Evolutionary conservation across 305 asterid genomes (phyloP), one percentile per base, ranked within the genome.

Genomic region (Striga hermonthica): DNA sequence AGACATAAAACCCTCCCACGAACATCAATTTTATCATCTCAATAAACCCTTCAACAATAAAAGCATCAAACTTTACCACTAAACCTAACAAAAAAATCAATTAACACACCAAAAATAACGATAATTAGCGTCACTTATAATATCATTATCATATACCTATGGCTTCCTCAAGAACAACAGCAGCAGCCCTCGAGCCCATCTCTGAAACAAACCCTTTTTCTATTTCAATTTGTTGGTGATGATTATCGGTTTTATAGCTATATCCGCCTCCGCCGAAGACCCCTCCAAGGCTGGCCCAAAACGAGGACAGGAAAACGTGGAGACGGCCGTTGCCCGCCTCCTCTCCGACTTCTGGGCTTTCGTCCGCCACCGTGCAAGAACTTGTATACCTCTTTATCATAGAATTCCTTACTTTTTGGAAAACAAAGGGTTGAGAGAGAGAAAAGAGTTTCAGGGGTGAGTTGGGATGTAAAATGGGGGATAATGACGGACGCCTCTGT

Each of bases 291-390:
- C 89, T 88, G 3, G 83, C 55, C 79, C 83, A 82, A 59, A 88
- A 70, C 50, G 92, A 80, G 8, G 95, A 84, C 13, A 89, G 65
- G 63, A 89, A 79, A 79, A 76, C 80, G 52, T 75, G 88, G 84
- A 89, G 90, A 81, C 91, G 88, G 76, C 93, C 83, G 69, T 79
- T 81, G 47, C 73, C 84, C 74, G 82, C 68, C 89, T 76, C 68
- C 89, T 76, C 90, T 72, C 82, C 85, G 75, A 74, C 81, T 74
- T 70, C 75, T 58, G 49, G 57, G 56, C 76, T 76, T 62, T 73
- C 79, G 64, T 82, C 79, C 86, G 90, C 96, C 96, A 89, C 96
- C 14, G 62, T 84, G 80, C 73, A 64, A 45, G 38, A 47, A 13
- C 54, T n/a, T 28, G 9, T 15, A n/a, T 13, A 8, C 16, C 34